phyloP scores from a whole-genome alignment of 495 filamentous ascomycete species.

The Neurospora cerealis region DNA sequence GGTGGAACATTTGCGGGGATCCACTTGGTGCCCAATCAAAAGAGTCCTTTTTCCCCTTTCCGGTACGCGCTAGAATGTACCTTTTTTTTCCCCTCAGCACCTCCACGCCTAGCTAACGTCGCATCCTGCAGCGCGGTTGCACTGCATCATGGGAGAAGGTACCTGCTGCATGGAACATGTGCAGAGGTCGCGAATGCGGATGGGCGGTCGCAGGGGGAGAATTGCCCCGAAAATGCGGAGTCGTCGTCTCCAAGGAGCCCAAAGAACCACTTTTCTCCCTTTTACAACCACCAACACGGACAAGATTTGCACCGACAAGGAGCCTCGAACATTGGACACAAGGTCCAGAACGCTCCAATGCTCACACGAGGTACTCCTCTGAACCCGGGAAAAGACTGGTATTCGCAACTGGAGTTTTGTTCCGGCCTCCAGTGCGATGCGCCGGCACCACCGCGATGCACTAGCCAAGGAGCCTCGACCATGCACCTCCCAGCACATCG shows the following conservation, averaged over 20 bases:
- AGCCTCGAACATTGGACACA: background rate
- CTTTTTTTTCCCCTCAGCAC: background rate
- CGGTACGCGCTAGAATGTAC: background rate
- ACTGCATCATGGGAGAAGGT: background rate
- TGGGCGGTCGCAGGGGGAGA: background rate
- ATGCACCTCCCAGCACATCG: background rate
- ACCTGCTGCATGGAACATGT: background rate
- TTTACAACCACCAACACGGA: background rate
- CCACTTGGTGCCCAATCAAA: background rate
- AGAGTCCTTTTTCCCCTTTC: background rate
- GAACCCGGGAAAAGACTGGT: background rate
- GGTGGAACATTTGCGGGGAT: background rate
- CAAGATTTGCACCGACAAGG: background rate
- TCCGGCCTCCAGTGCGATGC: background rate
- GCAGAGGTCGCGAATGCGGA: background rate
- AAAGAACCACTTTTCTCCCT: background rate
- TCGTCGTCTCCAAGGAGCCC: background rate
- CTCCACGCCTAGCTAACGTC: background rate
- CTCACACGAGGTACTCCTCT: background rate
- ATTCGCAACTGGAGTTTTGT: background rate
- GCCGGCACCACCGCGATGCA: background rate
- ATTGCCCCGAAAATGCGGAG: background rate
- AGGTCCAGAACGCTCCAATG: background rate
- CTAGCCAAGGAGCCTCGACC: background rate
- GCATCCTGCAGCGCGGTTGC: background rate